Evolutionary conservation across 176 grass and related monocot genomes (phyloP), one percentile per base, ranked within the genome.

Genomic region (Cenchrus americanus): DNA sequence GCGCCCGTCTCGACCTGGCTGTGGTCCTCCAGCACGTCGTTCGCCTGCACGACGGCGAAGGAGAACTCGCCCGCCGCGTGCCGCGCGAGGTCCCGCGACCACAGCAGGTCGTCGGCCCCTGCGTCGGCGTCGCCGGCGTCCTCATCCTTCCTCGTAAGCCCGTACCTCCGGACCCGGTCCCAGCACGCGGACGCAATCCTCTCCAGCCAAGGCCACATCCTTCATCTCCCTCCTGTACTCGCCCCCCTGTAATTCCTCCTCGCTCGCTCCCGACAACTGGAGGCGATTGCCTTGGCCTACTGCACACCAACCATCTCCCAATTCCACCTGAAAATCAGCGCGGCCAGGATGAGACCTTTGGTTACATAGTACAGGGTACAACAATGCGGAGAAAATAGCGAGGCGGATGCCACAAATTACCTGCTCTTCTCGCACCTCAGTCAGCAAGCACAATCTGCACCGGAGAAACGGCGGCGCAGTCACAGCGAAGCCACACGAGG

Each of bases 11-110:
- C 96, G 32, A 98, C 96, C 91, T 98, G 96, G 76, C 96, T 96
- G 44, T 98, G 89, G 75, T 98, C 96, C 91, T 98, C 96, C 24
- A 98, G 80, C 62, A 90, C 86, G 73, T 98, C 96, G 80, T 98
- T 98, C 0, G 96, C 96, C 93, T 98, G 96, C 70, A 92, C 96
- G 6, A 98, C 93, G 14, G 96, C 96, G 65, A 98, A 96, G 27
- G 96, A 98, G 77, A 92, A 98, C 69, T 98, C 96, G 14, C 96
- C 96, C 0, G 80, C 93, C 14, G 91, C 85, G 87, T 98, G 96
- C 3, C 85, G 75, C 15, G 64, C 91, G 44, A 98, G 86, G 85
- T 93, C 89, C 57, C 93, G 69, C 77, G 96, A 98, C 96, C 96
- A 98, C 30, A 98, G 83, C 71, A 98, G 89, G 26, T 69, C 83